These are phyloP conservation scores for Macroventuria anomochaeta DNA, from an alignment of 2,329 filamentous ascomycete genomes.

Conservation along the genomic window DNA sequence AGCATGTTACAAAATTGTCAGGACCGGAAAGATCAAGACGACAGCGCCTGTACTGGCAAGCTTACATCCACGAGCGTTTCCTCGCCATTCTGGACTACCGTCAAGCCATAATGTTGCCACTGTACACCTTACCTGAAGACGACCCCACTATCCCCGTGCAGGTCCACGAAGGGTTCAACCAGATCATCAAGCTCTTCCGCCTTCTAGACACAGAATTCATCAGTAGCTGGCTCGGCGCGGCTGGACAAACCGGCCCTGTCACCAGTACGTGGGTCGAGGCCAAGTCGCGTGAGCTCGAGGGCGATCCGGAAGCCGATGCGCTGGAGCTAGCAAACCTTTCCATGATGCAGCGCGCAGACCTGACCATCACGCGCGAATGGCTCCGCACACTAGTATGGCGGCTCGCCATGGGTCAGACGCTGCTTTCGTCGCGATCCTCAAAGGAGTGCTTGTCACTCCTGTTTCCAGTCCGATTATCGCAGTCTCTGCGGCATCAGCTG, in stretches of 20 bases:
- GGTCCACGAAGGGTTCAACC: slow-evolving; percentile 53
- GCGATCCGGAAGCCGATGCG: slow-evolving; percentile 46
- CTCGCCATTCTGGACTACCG: slow-evolving; percentile 60
- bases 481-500: slow-evolving; percentile 53
- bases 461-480: slow-evolving; percentile 54
- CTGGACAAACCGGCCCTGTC: slow-evolving; percentile 39
- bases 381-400: slow-evolving; percentile 58
- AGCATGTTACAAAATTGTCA: slow-evolving; percentile 40
- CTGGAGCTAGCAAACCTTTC: slow-evolving; percentile 49
- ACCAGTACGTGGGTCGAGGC: slow-evolving; percentile 54
- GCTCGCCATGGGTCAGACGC: slow-evolving; percentile 57
- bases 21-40: slow-evolving; percentile 50
- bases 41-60: slow-evolving; percentile 63
- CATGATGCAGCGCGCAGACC: slow-evolving; percentile 56
- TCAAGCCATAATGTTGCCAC: slow-evolving; percentile 50
- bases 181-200: slow-evolving; percentile 55
- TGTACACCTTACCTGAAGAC: slow-evolving; percentile 49
- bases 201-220: slow-evolving; percentile 56
- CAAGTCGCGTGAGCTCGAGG: slow-evolving; percentile 54
- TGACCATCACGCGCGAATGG: slow-evolving; percentile 60
- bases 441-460: slow-evolving; percentile 52
- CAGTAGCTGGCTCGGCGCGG: slow-evolving; percentile 52
- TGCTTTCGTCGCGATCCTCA: slow-evolving; percentile 51
- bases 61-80: slow-evolving; percentile 64
- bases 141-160: slow-evolving; percentile 49